Evolutionary conservation across 306 rosid genomes (phyloP), one percentile per base, ranked within the genome.

Genomic region (Chamaecrista fasciculata): DNA sequence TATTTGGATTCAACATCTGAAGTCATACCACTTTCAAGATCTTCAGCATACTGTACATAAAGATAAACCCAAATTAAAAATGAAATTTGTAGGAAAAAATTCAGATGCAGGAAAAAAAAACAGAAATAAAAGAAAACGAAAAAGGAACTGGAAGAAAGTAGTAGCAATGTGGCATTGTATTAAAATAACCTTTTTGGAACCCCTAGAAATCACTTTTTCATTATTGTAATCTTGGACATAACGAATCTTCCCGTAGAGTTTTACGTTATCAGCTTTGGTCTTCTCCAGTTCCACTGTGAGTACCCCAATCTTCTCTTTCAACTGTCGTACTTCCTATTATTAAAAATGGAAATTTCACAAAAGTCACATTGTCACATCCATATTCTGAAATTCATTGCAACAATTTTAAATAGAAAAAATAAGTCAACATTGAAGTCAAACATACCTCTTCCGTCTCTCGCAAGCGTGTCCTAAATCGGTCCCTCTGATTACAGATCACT

Each of bases 1-100:
- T 94, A 91, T 87, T 94, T 94, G 10, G 95, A 91, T 85, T 94
- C 99, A 79, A 94, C 96, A 53, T 94, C 99, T 23, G 97, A 94
- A n/a, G 85, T 3, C 59, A 89, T 88, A 62, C 99, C 99, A 80
- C 95, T 78, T 87, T 94, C 99, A 76, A 94, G 87, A 84, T 94
- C 98, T 80, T 90, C 99, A 57, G 84, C 95, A 56, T 85, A 85
- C 99, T 94, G 87, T 71, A 66, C 76, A 43, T 50, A 57, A 16
- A n/a, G n/a, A 57, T 7, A 29, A 74, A 69, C 58, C 62, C 49
- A 33, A 76, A 58, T 76, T 39, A 72, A 49, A 65, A 65, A 18
- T 16, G 10, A 28, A 39, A 16, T 21, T n/a, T n/a, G n/a, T n/a
- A n/a, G n/a, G n/a, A n/a, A n/a, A n/a, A n/a, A n/a, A n/a, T n/a